These are phyloP conservation scores for Trichoderma erinaceum DNA, from an alignment of 495 filamentous ascomycete genomes.

Conservation along the genomic window DNA sequence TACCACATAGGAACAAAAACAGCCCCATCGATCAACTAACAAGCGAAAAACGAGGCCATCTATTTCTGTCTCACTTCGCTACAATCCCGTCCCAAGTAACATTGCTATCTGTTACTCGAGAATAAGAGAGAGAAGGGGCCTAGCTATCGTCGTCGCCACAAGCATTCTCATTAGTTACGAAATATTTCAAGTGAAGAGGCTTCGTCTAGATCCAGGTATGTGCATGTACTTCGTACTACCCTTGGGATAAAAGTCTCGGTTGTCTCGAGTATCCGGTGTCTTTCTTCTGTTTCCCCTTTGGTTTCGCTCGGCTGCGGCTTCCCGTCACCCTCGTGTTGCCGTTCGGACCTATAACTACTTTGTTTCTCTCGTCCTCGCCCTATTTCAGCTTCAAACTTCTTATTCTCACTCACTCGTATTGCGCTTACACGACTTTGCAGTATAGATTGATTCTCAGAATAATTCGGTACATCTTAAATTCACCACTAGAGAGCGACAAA, in stretches of 20 bases:
- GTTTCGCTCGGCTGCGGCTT: background rate
- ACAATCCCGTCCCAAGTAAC: conserved; percentile 11
- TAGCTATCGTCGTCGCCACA: too few relatives aligned
- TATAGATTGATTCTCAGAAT: too few relatives aligned
- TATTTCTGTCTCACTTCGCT: conserved; percentile 10
- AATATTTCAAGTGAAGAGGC: too few relatives aligned
- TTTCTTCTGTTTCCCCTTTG: background rate
- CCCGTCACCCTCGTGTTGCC: background rate
- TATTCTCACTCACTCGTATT: too few relatives aligned
- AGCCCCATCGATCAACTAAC: background rate
- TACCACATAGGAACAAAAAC: background rate
- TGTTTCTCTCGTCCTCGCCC: too few relatives aligned
- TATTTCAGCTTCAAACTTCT: too few relatives aligned
- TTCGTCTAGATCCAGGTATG: background rate
- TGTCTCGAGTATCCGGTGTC: background rate
- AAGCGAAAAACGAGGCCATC: background rate
- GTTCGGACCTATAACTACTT: background rate
- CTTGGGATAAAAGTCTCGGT: background rate
- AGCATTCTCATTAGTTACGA: too few relatives aligned
- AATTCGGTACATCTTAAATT: too few relatives aligned
- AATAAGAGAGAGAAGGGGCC: background rate
- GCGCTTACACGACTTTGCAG: too few relatives aligned
- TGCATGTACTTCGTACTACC: background rate
- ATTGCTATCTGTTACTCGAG: background rate
- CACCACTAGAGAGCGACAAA: too few relatives aligned